Conservation (phyloP, 2,329 filamentous ascomycete genomes). For the Didymella keratinophila region DNA sequence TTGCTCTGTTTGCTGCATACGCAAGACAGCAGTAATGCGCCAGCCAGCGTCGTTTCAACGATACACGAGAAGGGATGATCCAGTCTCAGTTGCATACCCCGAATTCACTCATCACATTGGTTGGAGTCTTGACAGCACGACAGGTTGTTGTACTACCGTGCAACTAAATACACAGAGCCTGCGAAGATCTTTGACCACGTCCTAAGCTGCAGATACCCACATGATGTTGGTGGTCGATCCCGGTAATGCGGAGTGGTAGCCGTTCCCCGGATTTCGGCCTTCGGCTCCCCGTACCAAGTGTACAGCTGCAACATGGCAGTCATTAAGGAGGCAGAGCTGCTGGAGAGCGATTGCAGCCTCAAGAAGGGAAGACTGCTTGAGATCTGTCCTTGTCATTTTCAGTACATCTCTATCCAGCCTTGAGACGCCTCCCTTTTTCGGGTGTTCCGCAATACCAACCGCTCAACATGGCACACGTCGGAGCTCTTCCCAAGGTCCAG, state of each 20-base stretch:
- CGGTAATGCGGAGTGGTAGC: constrained; percentile 23
- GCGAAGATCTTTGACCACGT: neutral
- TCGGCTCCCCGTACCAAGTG: constrained; percentile 35
- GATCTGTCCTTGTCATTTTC: neutral
- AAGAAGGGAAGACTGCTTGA: neutral
- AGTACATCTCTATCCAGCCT: neutral
- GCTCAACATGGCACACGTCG: constrained; percentile 43
- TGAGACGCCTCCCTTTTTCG: neutral
- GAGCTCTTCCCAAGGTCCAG: constrained; percentile 43
- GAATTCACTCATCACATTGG: neutral
- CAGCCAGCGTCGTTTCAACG: neutral
- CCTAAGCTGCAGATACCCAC: neutral
- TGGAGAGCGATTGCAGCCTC: neutral
- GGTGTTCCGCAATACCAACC: neutral
- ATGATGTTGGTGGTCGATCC: constrained; percentile 11
- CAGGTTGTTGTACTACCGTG: no score
- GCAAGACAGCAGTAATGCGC: neutral
- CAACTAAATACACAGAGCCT: neutral
- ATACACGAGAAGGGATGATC: neutral
- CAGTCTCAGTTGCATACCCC: neutral
- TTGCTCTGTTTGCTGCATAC: neutral
- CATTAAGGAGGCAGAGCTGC: neutral
- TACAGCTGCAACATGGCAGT: constrained; percentile 9
- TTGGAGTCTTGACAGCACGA: neutral
- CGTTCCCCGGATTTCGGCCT: constrained; percentile 28